Evolutionary conservation across 495 filamentous ascomycete genomes (phyloP).

Genomic region (Patellaria atrata): DNA sequence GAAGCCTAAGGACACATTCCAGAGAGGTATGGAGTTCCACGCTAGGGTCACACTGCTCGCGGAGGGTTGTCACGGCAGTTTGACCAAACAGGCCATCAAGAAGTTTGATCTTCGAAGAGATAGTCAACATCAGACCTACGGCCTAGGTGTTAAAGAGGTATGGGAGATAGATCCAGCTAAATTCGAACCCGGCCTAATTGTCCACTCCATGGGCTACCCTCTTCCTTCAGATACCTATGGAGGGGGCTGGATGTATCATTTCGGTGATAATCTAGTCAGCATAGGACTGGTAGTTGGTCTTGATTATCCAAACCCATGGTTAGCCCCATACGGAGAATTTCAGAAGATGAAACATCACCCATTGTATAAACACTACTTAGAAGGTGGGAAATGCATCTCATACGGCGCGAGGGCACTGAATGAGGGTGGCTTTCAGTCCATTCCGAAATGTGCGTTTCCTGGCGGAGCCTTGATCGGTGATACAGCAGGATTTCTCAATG

Average conservation of each 20-base stretch:
- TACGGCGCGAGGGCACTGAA: slow-evolving; percentile 89
- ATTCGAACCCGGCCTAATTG: slow-evolving; percentile 71
- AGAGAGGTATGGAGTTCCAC: slow-evolving; percentile 97
- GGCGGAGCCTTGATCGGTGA: slow-evolving; percentile 94
- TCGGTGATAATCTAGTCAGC: slow-evolving; percentile 91
- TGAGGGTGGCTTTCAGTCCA: slow-evolving; percentile 94
- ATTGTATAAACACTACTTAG: slow-evolving; percentile 61
- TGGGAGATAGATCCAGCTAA: slow-evolving; percentile 95
- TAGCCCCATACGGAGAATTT: slow-evolving; percentile 91
- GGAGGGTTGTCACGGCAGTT: slow-evolving; percentile 90
- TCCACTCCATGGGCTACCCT: slow-evolving; percentile 90
- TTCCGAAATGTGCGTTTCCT: slow-evolving; percentile 91
- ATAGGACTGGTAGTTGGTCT: slow-evolving; percentile 87
- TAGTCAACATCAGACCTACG: slow-evolving; percentile 88
- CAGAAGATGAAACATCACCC: slow-evolving; percentile 99
- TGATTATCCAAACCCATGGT: slow-evolving; percentile 93
- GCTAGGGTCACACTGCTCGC: slow-evolving; percentile 85
- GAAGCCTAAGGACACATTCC: slow-evolving; percentile 79
- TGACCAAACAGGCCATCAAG: slow-evolving; percentile 90
- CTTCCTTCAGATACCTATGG: slow-evolving; percentile 82
- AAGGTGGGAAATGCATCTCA: slow-evolving; percentile 94
- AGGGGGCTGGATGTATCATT: slow-evolving; percentile 97
- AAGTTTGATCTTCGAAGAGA: slow-evolving; percentile 86
- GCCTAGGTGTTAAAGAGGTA: slow-evolving; percentile 86
- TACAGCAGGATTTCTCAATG: slow-evolving; percentile 91